A percentile compares a stretch with the other conserved stretches of the same genome.
phyloP scores from a whole-genome alignment of 345 rosid species.

The Punica granatum region DNA sequence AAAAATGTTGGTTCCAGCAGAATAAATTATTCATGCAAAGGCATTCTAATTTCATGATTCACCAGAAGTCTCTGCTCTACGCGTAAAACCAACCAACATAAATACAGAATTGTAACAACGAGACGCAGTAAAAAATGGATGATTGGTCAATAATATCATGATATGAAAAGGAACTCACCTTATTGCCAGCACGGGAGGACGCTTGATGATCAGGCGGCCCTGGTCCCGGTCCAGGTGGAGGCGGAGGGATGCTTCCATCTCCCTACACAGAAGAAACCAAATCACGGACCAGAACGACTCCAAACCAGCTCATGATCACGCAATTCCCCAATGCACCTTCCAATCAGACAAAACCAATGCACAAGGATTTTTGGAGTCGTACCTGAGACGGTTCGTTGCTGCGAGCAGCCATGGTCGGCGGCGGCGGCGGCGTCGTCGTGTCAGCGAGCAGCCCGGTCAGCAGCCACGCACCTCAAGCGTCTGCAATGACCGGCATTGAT shows the following conservation, averaged over 20 bases:
- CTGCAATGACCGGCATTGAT: conserved; percentile 1
- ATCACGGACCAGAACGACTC: conserved; percentile 5
- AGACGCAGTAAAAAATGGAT: no score
- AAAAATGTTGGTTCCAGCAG: background rate
- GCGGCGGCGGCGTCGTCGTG: conserved; percentile 6
- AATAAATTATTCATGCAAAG: background rate
- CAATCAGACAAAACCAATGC: background rate
- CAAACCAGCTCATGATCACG: conserved; percentile 1
- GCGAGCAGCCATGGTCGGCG: conserved; percentile 43
- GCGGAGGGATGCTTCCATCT: conserved; percentile 28
- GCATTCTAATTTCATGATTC: background rate
- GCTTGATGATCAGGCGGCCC: conserved; percentile 21
- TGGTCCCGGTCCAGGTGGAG: conserved; percentile 15
- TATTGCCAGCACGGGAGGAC: conserved; percentile 41
- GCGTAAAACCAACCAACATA: background rate
- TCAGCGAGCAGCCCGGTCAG: background rate
- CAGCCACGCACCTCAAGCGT: background rate
- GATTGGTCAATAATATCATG: conserved; percentile 3
- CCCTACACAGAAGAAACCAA: conserved; percentile 21
- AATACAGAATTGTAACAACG: no score
- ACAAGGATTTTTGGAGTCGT: background rate
- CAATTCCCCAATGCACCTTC: background rate
- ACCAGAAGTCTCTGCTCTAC: background rate
- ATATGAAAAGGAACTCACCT: conserved; percentile 20
- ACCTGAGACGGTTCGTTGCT: conserved; percentile 39